Base-by-base conservation (phyloP, 257 asterid genomes). In the Solanum arcanum region DNA sequence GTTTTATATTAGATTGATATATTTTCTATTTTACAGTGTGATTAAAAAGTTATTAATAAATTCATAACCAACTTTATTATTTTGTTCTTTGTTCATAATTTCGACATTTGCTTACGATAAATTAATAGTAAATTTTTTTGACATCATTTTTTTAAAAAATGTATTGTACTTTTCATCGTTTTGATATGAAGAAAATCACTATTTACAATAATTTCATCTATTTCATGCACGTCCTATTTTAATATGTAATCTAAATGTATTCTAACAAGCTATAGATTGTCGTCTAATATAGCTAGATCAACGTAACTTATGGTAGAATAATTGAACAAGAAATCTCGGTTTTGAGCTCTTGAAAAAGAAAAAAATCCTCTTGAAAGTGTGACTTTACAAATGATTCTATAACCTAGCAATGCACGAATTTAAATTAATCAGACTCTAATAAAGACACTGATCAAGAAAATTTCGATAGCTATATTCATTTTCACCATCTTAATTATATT, bases 231-330 rank as follows among this genome's bases (percentile, higher is more conserved):
- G 20, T 73, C 11, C 49, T 35, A 21, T 73, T 20, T 9, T 9
- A 37, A 72, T 35, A 7, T 8, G 16, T 62, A 62, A 60, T 60
- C 14, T 59, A 21, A 44, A 20, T 20, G 5, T 20, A 3, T 25
- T 59, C 25, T 59, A 20, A 59, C 66, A 59, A 59, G 6, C 66
- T 20, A 20, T 9, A 20, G 1, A 1, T 56, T 7, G 25, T 56
- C 9, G 64, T 1, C 12, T 59, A 56, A 20, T 7, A 59, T 20
- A 7, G 2, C 5, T 59, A 62, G 8, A n/a, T 62, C 3, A 15
- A 62, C 3, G 0, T 62, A 4, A 62, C 1, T 62, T n/a, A 2
- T 5, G 0, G 0, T 23, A 62, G 7, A 4, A 62, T 11, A 1
- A 23, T 23, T 62, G 7, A 62, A 3, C 2, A 1, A 23, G 7